Evolutionary conservation across 805 yeast species (phyloP), one percentile per base, ranked within the genome.

Genomic region (Lipomyces kockii): DNA sequence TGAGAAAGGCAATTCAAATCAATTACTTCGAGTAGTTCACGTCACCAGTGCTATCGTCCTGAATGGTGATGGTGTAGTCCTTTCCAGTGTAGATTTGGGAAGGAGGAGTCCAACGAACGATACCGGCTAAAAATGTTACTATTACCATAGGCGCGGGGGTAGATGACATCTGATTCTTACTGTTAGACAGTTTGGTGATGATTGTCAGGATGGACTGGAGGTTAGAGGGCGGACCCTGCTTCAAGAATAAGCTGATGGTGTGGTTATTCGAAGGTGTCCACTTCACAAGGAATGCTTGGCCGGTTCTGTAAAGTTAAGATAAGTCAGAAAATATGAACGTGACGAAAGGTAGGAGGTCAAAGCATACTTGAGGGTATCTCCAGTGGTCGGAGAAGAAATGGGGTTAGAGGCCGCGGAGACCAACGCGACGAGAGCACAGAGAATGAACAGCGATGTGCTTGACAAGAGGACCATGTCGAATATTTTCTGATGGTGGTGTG

Each of bases 31-130:
- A 73, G 79, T 78, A 80, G 78, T 80, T 80, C 63, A 65, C 63
- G 59, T 73, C 77, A 67, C 68, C 74, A 39, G 74, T 62, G 69
- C 72, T 73, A 61, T 74, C 74, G 54, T 72, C 76, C 62, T 68
- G 64, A 62, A 78, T 78, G 73, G 74, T 76, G 55, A 80, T 67
- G 35, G 79, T 77, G 74, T 80, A 80, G 63, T 74, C 63, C 58
- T 58, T 46, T 52, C 80, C 81, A 49, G 75, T 63, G 55, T 66
- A 34, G 39, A 79, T 46, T 52, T 70, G 64, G 61, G 64, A 58
- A 56, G 82, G 82, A 51, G 80, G 74, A 43, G 70, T 67, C 82
- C 82, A 80, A 60, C 73, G 69, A 61, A 77, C 80, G 55, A 76
- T 74, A 64, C 81, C 82, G 61, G 74, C 75, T 69, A 20, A 8